A percentile compares a stretch with the other conserved stretches of the same genome.
These are phyloP conservation scores for Fusarium bactridioides DNA, from an alignment of 2,329 filamentous ascomycete species.

Conservation along the genomic window DNA sequence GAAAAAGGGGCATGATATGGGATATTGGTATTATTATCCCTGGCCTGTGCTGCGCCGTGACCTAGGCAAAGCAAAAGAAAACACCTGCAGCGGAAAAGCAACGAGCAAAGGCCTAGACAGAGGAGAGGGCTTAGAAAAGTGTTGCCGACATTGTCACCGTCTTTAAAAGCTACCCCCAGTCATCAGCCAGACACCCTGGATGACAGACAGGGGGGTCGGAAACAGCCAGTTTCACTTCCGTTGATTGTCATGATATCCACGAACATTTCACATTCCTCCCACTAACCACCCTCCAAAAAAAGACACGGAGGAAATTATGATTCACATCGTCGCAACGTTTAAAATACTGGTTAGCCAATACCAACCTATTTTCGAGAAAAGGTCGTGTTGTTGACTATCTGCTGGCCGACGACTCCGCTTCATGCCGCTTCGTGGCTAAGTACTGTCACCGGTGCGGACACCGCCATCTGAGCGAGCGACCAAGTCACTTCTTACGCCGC, in stretches of 20 bases:
- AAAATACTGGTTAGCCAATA: slow-evolving; percentile 13
- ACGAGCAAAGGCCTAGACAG: slow-evolving; percentile 3
- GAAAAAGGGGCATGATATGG: slow-evolving; percentile 20
- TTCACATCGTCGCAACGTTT: slow-evolving; percentile 12
- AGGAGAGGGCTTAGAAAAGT: slow-evolving; percentile 2
- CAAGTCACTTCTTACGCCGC: slow-evolving; percentile 24
- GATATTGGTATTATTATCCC: slow-evolving; percentile 3
- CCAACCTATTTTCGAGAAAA: slow-evolving; percentile 7
- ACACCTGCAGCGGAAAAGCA: slow-evolving; percentile 22
- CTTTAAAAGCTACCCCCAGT: slow-evolving; percentile 19
- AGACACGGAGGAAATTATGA: slow-evolving; percentile 1
- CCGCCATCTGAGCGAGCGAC: slow-evolving; percentile 26
- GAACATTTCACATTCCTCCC: slow-evolving; percentile 16
- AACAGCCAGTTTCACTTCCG: slow-evolving; percentile 30
- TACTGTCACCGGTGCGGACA: slow-evolving; percentile 32
- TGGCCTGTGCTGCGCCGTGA: slow-evolving; percentile 26
- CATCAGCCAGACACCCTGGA: slow-evolving; percentile 20
- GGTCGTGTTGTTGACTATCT: slow-evolving; percentile 24
- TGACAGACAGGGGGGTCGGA: slow-evolving; percentile 30
- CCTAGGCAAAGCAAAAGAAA: slow-evolving; percentile 13
- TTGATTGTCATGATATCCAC: slow-evolving; percentile 29
- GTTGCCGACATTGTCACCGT: slow-evolving; percentile 20
- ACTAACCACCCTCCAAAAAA: slow-evolving; percentile 23
- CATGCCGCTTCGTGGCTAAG: slow-evolving; percentile 33
- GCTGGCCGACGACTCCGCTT: slow-evolving; percentile 32